Conservation (phyloP, 148 eudicot species). For the Cornus kousa region DNA sequence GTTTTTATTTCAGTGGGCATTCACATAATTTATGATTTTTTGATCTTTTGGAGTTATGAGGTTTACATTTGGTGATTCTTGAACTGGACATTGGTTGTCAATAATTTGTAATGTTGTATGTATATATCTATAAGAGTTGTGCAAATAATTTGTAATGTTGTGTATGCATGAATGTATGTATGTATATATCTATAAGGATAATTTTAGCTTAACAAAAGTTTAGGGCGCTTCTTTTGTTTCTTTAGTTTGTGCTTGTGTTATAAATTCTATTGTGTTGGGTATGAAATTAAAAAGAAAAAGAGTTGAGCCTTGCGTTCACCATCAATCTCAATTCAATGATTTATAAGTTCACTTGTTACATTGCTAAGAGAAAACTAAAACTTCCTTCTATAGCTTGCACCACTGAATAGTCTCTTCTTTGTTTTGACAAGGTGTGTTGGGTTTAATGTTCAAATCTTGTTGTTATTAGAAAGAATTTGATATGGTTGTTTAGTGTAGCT, state of each 20-base stretch:
- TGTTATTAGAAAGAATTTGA: not conserved
- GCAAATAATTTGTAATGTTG: not conserved
- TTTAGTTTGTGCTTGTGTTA: not conserved
- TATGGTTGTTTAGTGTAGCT: not conserved
- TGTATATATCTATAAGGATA: not conserved
- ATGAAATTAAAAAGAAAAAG: not conserved
- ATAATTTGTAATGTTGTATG: not conserved
- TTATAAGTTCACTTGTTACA: not conserved
- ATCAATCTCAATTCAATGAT: not conserved
- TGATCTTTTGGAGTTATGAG: not conserved
- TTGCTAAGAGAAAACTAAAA: not conserved
- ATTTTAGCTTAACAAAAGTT: not conserved
- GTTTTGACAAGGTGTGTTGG: not conserved
- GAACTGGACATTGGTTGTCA: not conserved
- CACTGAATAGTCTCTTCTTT: not conserved
- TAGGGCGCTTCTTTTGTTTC: not conserved
- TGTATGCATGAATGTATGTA: not conserved
- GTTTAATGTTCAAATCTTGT: not conserved
- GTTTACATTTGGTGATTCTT: slow-evolving; percentile 8
- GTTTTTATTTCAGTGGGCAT: not conserved
- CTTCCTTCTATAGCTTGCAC: not conserved
- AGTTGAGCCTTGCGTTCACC: not conserved
- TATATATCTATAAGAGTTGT: not conserved
- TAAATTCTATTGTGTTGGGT: not conserved
- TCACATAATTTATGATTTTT: not conserved